Evolutionary conservation across 2,329 filamentous ascomycete species (phyloP).

Genomic region (Fusarium poae): DNA sequence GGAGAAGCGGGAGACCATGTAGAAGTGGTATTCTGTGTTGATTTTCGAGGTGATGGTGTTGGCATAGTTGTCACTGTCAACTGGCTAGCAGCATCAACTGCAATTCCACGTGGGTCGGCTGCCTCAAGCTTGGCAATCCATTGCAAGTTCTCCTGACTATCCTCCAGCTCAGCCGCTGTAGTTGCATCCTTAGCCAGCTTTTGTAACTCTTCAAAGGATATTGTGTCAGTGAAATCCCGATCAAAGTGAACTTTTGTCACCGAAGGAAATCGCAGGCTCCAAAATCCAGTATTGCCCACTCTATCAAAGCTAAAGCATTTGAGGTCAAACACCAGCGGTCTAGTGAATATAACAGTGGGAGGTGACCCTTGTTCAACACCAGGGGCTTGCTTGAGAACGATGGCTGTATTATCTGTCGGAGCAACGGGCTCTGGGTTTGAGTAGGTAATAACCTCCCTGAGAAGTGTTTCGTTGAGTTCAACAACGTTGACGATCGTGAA

Average conservation of each 20-base stretch:
- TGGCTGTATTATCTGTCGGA: constrained; percentile 55
- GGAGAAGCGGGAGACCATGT: constrained; percentile 39
- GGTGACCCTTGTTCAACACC: constrained; percentile 58
- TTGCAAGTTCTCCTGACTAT: constrained; percentile 70
- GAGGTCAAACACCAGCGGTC: constrained; percentile 83
- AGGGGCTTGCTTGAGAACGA: constrained; percentile 62
- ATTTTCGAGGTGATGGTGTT: constrained; percentile 52
- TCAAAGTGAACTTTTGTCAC: constrained; percentile 84
- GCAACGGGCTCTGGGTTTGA: constrained; percentile 60
- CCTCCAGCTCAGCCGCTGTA: constrained; percentile 62
- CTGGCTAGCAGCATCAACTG: constrained; percentile 62
- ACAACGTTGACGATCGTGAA: constrained; percentile 78
- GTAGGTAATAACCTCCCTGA: constrained; percentile 64
- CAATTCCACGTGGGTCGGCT: constrained; percentile 61
- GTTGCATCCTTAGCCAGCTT: constrained; percentile 71
- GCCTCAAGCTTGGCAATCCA: constrained; percentile 73
- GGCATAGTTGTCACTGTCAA: constrained; percentile 56
- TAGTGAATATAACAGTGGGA: constrained; percentile 70
- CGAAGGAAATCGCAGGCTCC: constrained; percentile 80
- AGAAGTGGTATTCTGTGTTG: constrained; percentile 44
- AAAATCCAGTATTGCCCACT: constrained; percentile 75
- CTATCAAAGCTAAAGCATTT: constrained; percentile 85
- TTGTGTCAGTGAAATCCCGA: constrained; percentile 74
- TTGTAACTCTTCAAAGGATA: constrained; percentile 79
- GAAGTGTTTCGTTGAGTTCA: constrained; percentile 64